These are phyloP conservation scores for Cyclospora cayetanensis DNA, from an alignment of 169 alveolate genomes.

Conservation along the genomic window DNA sequence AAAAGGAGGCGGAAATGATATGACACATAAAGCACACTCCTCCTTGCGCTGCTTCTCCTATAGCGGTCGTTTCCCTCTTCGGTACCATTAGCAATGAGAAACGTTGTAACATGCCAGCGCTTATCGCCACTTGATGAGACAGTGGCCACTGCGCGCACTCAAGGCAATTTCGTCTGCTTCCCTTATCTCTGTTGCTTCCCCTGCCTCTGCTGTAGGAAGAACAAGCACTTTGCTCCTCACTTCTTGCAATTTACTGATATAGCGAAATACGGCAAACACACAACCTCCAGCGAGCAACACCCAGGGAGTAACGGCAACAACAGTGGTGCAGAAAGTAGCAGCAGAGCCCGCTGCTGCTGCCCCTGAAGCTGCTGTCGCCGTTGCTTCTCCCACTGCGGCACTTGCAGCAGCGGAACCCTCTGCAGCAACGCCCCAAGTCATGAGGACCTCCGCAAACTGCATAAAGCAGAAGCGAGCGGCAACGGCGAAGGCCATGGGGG, in stretches of 20 bases:
- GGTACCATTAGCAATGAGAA: no score
- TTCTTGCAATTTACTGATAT: not conserved
- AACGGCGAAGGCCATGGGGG: not conserved
- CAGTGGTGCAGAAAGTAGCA: constrained; percentile 35
- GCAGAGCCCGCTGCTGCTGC: not conserved
- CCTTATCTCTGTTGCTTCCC: not conserved
- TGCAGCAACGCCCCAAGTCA: not conserved
- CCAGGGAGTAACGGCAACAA: constrained; percentile 4
- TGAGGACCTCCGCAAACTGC: constrained; percentile 6
- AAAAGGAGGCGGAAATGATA: no score
- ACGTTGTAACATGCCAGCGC: no score
- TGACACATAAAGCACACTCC: no score
- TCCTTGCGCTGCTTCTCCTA: no score
- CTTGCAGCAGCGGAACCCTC: not conserved
- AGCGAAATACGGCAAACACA: not conserved
- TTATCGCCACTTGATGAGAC: constrained; percentile 39
- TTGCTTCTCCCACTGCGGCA: constrained; percentile 1
- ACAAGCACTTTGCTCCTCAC: not conserved
- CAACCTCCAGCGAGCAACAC: constrained; percentile 1
- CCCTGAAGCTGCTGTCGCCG: constrained; percentile 28
- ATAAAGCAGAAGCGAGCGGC: constrained; percentile 26
- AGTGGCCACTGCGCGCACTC: not conserved
- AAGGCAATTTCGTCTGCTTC: not conserved
- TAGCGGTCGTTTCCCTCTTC: no score
- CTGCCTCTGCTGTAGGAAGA: not conserved